Conservation (phyloP, 768 basidiomycete genomes). For the Fistulinella prunicolor region DNA sequence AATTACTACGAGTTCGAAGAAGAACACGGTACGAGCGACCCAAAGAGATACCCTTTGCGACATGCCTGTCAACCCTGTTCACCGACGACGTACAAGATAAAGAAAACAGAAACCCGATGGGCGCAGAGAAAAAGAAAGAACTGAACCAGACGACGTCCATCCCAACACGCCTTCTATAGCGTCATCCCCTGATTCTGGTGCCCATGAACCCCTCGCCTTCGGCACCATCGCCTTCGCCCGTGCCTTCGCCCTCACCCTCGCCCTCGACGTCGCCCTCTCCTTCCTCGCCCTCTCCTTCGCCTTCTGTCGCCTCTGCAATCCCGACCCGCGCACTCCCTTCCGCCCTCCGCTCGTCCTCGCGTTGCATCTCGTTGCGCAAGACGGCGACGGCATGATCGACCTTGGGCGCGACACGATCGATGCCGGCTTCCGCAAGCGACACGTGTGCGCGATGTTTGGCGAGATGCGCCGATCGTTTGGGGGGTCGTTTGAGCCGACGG, state of each 20-base stretch:
- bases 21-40: too few relatives aligned
- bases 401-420: constrained; percentile 83
- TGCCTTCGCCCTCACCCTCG: constrained; percentile 12
- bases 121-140: too few relatives aligned
- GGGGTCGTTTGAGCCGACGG: constrained; percentile 83
- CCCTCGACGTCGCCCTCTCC: constrained; percentile 18
- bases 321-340: constrained; percentile 6
- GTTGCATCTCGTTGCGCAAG: constrained; percentile 73
- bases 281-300: constrained; percentile 25
- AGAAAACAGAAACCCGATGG: too few relatives aligned
- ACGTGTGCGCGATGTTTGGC: constrained; percentile 79
- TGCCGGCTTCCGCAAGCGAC: constrained; percentile 78
- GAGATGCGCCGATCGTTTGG: constrained; percentile 76
- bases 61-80: too few relatives aligned
- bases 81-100: too few relatives aligned
- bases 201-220: constrained; percentile 32
- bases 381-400: constrained; percentile 84
- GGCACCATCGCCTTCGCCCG: constrained; percentile 23
- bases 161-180: not conserved
- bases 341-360: constrained; percentile 50
- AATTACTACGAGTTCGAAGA: too few relatives aligned
- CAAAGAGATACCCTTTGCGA: too few relatives aligned
- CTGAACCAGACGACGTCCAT: too few relatives aligned
- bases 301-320: constrained; percentile 25
- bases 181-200: constrained; percentile 23